Percentiles rank a stretch among this genome's conserved stretches.
These are phyloP conservation scores for Aspergillus sp. DNA, from an alignment of 2,329 filamentous ascomycete species.

Conservation along the genomic window DNA sequence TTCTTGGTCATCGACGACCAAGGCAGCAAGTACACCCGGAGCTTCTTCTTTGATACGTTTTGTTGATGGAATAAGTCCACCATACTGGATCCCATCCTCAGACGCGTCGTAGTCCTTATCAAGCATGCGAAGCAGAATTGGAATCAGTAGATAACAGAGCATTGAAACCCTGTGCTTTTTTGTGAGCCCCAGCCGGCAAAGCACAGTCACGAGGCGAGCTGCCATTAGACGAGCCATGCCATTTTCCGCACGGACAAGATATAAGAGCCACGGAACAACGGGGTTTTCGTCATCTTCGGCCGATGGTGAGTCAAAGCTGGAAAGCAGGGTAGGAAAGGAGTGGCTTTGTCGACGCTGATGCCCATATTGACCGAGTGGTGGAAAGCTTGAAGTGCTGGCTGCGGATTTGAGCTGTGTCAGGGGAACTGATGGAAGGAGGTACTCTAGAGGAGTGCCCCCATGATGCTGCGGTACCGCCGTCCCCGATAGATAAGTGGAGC, in stretches of 20 bases:
- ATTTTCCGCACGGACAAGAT: constrained; percentile 58
- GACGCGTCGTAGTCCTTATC: constrained; percentile 50
- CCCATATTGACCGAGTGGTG: constrained; percentile 51
- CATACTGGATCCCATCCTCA: constrained; percentile 40
- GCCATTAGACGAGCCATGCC: constrained; percentile 67
- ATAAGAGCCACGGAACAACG: constrained; percentile 71
- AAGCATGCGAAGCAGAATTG: constrained; percentile 67
- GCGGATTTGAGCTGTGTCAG: constrained; percentile 32
- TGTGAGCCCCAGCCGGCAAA: constrained; percentile 68
- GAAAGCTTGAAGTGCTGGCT: constrained; percentile 48
- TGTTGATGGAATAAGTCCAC: constrained; percentile 41
- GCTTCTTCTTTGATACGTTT: constrained; percentile 66
- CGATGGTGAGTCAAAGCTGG: constrained; percentile 40
- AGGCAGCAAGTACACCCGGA: constrained; percentile 71
- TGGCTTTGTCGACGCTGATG: constrained; percentile 36
- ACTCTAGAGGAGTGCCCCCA: constrained; percentile 61
- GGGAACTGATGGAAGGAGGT: constrained; percentile 58
- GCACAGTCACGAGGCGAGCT: constrained; percentile 65
- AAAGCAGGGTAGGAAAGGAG: constrained; percentile 37
- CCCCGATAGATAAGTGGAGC: constrained; percentile 54
- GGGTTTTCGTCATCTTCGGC: constrained; percentile 66
- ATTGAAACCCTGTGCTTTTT: constrained; percentile 63
- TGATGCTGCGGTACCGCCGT: constrained; percentile 48
- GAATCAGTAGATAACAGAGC: constrained; percentile 67
- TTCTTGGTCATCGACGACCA: constrained; percentile 74